Base-by-base conservation (phyloP, 352 stramenopile species). In the Phytophthora rubi region DNA sequence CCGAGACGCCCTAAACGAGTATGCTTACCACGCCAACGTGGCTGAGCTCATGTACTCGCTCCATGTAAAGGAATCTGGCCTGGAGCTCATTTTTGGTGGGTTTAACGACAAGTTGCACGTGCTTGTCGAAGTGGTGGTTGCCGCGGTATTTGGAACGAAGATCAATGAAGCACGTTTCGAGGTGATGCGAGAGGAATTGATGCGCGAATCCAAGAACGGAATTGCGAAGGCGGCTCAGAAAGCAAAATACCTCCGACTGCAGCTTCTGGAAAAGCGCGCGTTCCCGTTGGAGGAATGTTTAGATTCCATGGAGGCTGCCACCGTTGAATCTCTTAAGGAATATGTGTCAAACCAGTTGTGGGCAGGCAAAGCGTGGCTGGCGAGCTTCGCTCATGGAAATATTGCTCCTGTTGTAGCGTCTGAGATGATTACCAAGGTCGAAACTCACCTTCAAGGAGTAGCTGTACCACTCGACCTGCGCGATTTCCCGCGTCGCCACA, bases 311-410 rank as follows among this genome's bases (percentile, higher is more conserved):
- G 74, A 92, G 42, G 56, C 57, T 9, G 48, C 70, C 9, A 90
- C 80, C 0, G 56, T 80, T 1, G 70, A 81, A 8, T 66, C 73
- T 4, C 66, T 95, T 0, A 71, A 73, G 1, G 21, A 28, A 0
- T 95, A 86, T 30, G 63, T 86, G 4, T 64, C 71, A 9, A 78
- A 57, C 2, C 59, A 69, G 3, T 60, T 96, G 4, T 96, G 87
- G 87, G 57, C 61, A 49, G 63, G 67, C 13, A 81, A 81, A 12
- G 79, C 73, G 4, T 82, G 81, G 59, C 48, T 94, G 5, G 75
- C 80, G 2, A 86, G 76, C 21, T 88, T 96, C 60, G 86, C 81
- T 4, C 86, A 96, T 53, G 89, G 89, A 21, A 96, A 96, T 59
- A 68, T 95, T 48, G 71, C 80, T 0, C 37, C 65, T 32, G n/a